These are phyloP conservation scores for Phialophora expanda DNA, from an alignment of 2,329 filamentous ascomycete genomes.

Conservation along the genomic window DNA sequence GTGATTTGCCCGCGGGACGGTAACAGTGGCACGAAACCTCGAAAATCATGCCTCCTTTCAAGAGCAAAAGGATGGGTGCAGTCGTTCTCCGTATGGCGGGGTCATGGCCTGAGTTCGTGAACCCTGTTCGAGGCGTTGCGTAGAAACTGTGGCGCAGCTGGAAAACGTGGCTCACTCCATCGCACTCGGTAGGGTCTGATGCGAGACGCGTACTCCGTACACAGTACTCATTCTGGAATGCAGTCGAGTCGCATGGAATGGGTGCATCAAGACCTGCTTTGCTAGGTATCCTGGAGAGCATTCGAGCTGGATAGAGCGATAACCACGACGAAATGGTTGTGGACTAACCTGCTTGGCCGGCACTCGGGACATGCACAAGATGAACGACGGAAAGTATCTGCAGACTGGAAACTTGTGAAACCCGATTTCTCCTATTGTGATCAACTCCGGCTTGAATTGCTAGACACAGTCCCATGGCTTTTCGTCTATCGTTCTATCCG, in stretches of 20 bases:
- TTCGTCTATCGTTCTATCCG: constrained; percentile 8
- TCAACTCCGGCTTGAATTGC: not conserved
- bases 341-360: too few relatives aligned
- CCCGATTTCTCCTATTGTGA: not conserved
- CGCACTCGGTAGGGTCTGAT: too few relatives aligned
- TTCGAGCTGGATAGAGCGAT: not conserved
- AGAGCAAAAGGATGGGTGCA: not conserved
- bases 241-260: not conserved
- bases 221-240: not conserved
- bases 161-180: not conserved
- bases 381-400: not conserved
- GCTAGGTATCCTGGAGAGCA: not conserved
- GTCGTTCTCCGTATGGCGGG: not conserved
- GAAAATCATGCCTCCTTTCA: not conserved
- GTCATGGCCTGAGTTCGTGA: not conserved
- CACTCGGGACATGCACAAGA: not conserved
- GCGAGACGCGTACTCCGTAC: not conserved
- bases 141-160: not conserved
- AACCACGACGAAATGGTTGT: not conserved
- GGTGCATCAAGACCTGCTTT: not conserved
- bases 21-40: too few relatives aligned
- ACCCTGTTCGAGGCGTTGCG: not conserved
- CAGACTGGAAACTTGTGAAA: not conserved
- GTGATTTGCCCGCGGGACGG: too few relatives aligned
- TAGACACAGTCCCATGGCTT: not conserved